Conservation (phyloP, 306 rosid species). For the Cicer yamashitae region DNA sequence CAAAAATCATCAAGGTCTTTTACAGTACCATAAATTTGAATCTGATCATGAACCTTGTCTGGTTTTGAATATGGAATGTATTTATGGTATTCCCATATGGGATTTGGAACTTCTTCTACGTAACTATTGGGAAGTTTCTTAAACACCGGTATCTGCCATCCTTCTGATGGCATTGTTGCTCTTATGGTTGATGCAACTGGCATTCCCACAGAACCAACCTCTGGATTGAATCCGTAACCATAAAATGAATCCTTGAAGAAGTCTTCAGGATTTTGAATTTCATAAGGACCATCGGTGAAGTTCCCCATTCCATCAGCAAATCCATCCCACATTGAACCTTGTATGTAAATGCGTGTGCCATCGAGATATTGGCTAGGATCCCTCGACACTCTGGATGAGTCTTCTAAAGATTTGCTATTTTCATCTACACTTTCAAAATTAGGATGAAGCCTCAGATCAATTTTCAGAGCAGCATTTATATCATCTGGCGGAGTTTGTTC, state of each 20-base stretch:
- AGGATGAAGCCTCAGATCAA: constrained; percentile 83
- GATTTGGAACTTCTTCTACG: constrained; percentile 86
- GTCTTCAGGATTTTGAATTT: constrained; percentile 88
- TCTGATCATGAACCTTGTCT: constrained; percentile 79
- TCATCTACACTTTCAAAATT: constrained; percentile 52
- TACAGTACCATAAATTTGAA: constrained; percentile 76
- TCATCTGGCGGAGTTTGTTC: constrained; percentile 92
- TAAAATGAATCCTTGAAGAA: constrained; percentile 71
- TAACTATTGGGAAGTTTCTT: constrained; percentile 69
- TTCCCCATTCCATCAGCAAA: constrained; percentile 90
- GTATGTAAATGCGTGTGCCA: constrained; percentile 83
- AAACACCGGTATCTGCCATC: constrained; percentile 86
- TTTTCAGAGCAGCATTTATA: constrained; percentile 71
- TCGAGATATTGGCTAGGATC: constrained; percentile 93
- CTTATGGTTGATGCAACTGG: constrained; percentile 93
- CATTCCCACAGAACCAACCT: constrained; percentile 92
- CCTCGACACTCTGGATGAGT: constrained; percentile 25
- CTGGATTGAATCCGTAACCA: constrained; percentile 87
- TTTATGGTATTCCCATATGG: constrained; percentile 93
- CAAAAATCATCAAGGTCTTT: constrained; percentile 93
- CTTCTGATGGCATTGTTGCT: constrained; percentile 92
- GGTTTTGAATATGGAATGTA: constrained; percentile 94
- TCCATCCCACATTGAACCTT: constrained; percentile 96
- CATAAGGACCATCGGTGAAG: constrained; percentile 92
- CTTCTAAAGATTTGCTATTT: constrained; percentile 44